Conservation (phyloP, 2,329 filamentous ascomycete species). For the Talaromyces sp. region DNA sequence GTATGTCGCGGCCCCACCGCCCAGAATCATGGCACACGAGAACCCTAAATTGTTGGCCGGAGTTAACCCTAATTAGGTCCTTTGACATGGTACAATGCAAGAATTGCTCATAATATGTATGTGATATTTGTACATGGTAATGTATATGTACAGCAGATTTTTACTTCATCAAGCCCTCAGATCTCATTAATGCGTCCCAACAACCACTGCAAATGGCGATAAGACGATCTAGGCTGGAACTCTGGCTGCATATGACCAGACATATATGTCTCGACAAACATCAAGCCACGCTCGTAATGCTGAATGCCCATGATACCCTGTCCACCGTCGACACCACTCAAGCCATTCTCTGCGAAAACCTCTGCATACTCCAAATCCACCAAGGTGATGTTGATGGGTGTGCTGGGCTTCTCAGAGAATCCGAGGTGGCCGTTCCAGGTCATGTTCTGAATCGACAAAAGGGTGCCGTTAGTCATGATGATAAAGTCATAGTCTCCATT, state of each 20-base stretch:
- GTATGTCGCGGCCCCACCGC: background rate
- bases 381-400: constrained; percentile 31
- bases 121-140: background rate
- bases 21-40: background rate
- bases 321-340: constrained; percentile 63
- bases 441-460: constrained; percentile 76
- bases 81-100: background rate
- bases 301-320: constrained; percentile 66
- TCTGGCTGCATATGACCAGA: constrained; percentile 49
- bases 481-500: constrained; percentile 70
- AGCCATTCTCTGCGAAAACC: constrained; percentile 53
- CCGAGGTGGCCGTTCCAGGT: constrained; percentile 71
- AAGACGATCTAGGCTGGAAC: constrained; percentile 65
- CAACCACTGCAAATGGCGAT: constrained; percentile 58
- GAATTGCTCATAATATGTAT: background rate
- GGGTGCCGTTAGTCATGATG: constrained; percentile 64
- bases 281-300: constrained; percentile 72
- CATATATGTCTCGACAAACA: constrained; percentile 53
- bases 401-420: constrained; percentile 58
- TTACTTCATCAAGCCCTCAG: background rate
- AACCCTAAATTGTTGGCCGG: background rate
- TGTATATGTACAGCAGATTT: background rate
- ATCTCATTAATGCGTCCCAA: constrained; percentile 25
- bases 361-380: constrained; percentile 55
- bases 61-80: background rate